These are phyloP conservation scores for Symbiodinium natans DNA, from an alignment of 73 alveolate genomes.

Conservation along the genomic window DNA sequence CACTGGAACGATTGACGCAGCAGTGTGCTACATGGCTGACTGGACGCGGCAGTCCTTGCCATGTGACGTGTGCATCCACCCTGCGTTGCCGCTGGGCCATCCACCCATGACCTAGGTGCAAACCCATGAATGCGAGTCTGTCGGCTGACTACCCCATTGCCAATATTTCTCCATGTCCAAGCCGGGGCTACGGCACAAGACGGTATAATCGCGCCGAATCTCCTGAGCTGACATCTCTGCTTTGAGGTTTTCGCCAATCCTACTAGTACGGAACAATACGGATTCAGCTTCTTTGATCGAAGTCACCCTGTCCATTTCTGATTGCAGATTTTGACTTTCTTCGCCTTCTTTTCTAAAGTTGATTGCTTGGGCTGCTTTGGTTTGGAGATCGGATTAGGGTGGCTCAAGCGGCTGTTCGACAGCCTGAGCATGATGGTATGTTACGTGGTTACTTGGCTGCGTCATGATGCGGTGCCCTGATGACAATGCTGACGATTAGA, in stretches of 20 bases:
- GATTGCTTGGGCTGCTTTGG: no score
- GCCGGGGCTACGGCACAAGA: neutral
- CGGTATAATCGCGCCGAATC: conserved; percentile 26
- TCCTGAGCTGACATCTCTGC: conserved; percentile 15
- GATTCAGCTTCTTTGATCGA: neutral
- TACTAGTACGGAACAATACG: no score
- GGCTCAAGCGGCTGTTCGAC: no score
- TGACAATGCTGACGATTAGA: no score
- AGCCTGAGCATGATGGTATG: no score
- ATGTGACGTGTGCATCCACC: neutral
- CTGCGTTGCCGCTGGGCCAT: neutral
- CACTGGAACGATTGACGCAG: no score
- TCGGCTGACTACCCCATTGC: no score
- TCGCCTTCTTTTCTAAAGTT: neutral
- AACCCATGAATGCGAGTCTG: neutral
- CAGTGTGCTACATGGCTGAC: no score
- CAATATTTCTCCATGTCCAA: no score
- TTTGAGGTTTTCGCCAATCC: neutral
- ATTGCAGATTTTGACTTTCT: neutral
- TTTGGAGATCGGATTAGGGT: no score
- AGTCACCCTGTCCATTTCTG: neutral
- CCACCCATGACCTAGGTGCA: conserved; percentile 63
- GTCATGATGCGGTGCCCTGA: no score
- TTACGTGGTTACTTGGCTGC: no score
- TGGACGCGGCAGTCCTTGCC: neutral